phyloP scores from a whole-genome alignment of 768 basidiomycete genomes.

The Vishniacozyma victoriae region DNA sequence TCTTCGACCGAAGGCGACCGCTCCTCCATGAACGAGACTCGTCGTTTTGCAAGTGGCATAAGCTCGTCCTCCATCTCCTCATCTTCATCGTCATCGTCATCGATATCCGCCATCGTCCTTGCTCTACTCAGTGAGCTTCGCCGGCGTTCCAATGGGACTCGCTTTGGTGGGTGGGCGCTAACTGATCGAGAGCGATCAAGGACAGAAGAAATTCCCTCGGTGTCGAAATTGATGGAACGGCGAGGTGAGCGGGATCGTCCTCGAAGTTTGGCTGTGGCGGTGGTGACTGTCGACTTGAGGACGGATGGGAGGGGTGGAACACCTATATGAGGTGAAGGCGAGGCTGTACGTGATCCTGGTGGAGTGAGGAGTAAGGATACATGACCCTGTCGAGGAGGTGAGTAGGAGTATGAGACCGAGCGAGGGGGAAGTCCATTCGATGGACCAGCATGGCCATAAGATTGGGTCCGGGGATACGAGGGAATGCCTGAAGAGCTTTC shows the following conservation, averaged over 20 bases:
- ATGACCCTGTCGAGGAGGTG: constrained; percentile 27
- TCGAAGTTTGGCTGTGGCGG: constrained; percentile 9
- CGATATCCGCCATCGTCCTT: constrained; percentile 3
- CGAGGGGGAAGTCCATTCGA: not conserved
- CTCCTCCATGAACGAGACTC: too few species aligned
- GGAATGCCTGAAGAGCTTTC: constrained; percentile 3
- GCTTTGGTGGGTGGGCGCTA: not conserved
- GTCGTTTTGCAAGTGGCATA: constrained; percentile 1
- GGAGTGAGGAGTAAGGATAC: constrained; percentile 32
- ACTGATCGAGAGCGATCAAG: constrained; percentile 5
- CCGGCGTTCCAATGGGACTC: constrained; percentile 9
- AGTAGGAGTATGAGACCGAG: constrained; percentile 12
- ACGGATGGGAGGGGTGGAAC: not conserved
- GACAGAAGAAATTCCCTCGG: constrained; percentile 19
- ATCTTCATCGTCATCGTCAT: constrained; percentile 18
- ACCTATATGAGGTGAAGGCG: too few species aligned
- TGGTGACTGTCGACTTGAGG: constrained; percentile 1
- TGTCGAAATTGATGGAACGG: constrained; percentile 25
- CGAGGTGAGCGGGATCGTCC: constrained; percentile 28
- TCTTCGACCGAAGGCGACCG: not conserved
- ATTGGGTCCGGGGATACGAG: too few species aligned
- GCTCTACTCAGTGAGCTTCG: constrained; percentile 18
- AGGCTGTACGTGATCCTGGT: constrained; percentile 22
- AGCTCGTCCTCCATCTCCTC: constrained; percentile 16
- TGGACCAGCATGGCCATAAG: not conserved